Base-by-base conservation (phyloP, 192 early-diverging fungal species). In the Rhizophagus clarus region DNA sequence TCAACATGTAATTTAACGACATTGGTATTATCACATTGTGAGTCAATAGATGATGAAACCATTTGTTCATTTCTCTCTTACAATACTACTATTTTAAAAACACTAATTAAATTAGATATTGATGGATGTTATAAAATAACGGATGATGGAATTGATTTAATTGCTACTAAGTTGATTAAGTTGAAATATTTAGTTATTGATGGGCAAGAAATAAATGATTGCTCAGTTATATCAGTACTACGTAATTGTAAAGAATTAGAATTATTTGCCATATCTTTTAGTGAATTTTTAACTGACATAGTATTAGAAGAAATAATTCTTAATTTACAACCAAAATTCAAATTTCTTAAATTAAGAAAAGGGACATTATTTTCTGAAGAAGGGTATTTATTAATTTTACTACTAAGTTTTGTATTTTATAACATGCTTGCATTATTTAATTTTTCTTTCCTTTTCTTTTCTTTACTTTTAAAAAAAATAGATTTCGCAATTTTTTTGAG, bases 181-280 rank as follows among this genome's bases (percentile, higher is more conserved):
- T 75, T 75, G 17, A 61, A 61, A 61, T 75, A 75, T 61, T 37
- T 75, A 32, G 73, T 22, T 15, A 62, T 75, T n/a, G 73, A 75
- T 61, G 73, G 73, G 9, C 49, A 75, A 75, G 73, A 47, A 61
- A 75, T 75, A n/a, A 32, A n/a, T 37, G 56, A 75, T 61, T 0
- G 2, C 20, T 34, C 73, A 7, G 5, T 75, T 11, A n/a, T 61
- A n/a, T 17, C 20, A n/a, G 22, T 75, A 31, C 37, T 75, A 56
- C 20, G 22, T 17, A 56, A 75, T 61, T 75, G 73, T 32, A 37
- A 24, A 34, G 28, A 61, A 22, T 62, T 75, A 45, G 42, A 20
- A 37, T 75, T 75, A 61, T 75, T 75, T 10, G 60, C 73, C 15
- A 61, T 75, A 31, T 75, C 73, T 29, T 75, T 75, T 62, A 61